These are phyloP conservation scores for Stevia rebaudiana DNA, from an alignment of 140 eudicot species.

Conservation along the genomic window DNA sequence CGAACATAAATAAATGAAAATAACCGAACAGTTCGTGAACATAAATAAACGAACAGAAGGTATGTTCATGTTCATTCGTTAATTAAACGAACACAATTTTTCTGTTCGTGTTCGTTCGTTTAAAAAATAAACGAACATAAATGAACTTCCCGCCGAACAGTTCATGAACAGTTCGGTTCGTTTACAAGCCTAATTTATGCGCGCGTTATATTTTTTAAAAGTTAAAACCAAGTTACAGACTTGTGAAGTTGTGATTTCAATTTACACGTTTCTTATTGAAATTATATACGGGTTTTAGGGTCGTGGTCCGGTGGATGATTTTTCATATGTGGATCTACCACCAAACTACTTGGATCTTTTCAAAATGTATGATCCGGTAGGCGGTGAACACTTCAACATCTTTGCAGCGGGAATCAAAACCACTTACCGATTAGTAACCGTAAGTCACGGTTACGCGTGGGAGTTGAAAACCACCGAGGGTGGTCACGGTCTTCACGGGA, in stretches of 20 bases:
- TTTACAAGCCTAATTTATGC: too few species aligned
- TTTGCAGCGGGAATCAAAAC: slow-evolving; percentile 87
- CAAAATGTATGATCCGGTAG: slow-evolving; percentile 73
- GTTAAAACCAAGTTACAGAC: background rate
- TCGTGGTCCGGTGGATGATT: slow-evolving; percentile 86
- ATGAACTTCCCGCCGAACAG: too few species aligned
- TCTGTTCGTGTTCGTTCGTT: too few species aligned
- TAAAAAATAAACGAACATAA: too few species aligned
- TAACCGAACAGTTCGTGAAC: too few species aligned
- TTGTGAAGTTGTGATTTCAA: background rate
- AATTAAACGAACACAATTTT: too few species aligned
- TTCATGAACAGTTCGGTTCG: too few species aligned
- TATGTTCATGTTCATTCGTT: too few species aligned
- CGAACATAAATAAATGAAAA: too few species aligned
- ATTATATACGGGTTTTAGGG: slow-evolving; percentile 46
- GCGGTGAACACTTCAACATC: slow-evolving; percentile 92
- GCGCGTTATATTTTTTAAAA: too few species aligned
- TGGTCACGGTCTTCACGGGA: slow-evolving; percentile 82
- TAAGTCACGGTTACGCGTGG: slow-evolving; percentile 95
- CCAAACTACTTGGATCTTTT: slow-evolving; percentile 71
- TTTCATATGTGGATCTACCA: slow-evolving; percentile 70
- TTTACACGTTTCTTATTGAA: background rate
- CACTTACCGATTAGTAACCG: slow-evolving; percentile 84
- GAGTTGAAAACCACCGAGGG: slow-evolving; percentile 88
- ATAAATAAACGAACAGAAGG: too few species aligned